Evolutionary conservation across 768 basidiomycete genomes (phyloP).

Genomic region (Gautieria morchelliformis): DNA sequence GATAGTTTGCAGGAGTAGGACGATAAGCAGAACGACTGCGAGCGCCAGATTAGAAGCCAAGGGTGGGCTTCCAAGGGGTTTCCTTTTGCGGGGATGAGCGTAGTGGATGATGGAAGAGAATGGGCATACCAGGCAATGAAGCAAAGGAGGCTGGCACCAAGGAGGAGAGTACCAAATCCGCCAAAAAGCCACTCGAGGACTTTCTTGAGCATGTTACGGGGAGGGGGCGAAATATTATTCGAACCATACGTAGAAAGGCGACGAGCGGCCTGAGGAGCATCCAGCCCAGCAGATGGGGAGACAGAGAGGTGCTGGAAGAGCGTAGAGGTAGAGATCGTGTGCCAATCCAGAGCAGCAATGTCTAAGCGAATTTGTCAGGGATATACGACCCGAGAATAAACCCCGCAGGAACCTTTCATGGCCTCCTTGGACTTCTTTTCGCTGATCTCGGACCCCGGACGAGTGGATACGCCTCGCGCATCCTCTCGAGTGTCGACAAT

Average conservation of each 20-base stretch:
- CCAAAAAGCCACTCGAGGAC: slow-evolving; percentile 44
- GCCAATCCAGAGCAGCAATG: slow-evolving; percentile 37
- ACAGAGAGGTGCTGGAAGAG: slow-evolving; percentile 34
- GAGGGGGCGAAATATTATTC: slow-evolving; percentile 43
- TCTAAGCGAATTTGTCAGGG: slow-evolving; percentile 17
- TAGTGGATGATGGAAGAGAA: not conserved
- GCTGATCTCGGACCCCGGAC: not conserved
- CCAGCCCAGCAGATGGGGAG: slow-evolving; percentile 38
- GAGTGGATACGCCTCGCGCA: not conserved
- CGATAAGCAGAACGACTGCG: slow-evolving; percentile 43
- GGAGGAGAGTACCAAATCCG: slow-evolving; percentile 38
- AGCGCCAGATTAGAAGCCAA: slow-evolving; percentile 48
- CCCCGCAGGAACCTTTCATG: not conserved
- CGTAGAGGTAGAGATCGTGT: slow-evolving; percentile 31
- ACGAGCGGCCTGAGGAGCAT: slow-evolving; percentile 36
- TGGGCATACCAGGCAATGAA: slow-evolving; percentile 39
- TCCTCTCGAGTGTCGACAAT: slow-evolving; percentile 13
- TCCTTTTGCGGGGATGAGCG: slow-evolving; percentile 27
- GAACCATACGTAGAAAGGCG: slow-evolving; percentile 35
- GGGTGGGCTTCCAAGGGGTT: slow-evolving; percentile 52
- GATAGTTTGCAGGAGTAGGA: slow-evolving; percentile 27
- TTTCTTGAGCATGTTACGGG: slow-evolving; percentile 33
- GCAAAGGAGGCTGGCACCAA: slow-evolving; percentile 40
- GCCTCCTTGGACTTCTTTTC: slow-evolving; percentile 1
- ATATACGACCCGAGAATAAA: not conserved